A percentile compares a stretch with the other conserved stretches of the same genome.
These are phyloP conservation scores for Huntiella omanensis DNA, from an alignment of 2,329 filamentous ascomycete species.

Conservation along the genomic window DNA sequence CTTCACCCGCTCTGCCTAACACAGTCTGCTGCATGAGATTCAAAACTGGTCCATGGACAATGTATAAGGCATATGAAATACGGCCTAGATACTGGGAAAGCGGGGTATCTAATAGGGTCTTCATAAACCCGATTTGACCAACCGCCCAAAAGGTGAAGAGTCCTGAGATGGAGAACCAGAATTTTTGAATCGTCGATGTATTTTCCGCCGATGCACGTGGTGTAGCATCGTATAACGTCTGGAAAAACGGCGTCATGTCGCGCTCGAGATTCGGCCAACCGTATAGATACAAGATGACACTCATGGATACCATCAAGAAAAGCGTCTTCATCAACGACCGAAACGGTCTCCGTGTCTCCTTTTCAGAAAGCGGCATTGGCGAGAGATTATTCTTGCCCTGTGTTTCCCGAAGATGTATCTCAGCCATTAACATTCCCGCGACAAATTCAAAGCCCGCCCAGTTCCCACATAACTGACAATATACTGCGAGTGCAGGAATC, in stretches of 20 bases:
- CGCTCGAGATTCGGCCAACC: slow-evolving; percentile 10
- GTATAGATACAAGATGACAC: slow-evolving; percentile 19
- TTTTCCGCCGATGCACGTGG: slow-evolving; percentile 28
- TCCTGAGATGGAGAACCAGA: slow-evolving; percentile 36
- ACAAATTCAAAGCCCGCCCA: slow-evolving; percentile 22
- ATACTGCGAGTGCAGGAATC: slow-evolving; percentile 23
- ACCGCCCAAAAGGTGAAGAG: slow-evolving; percentile 32
- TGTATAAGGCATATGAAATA: slow-evolving; percentile 41
- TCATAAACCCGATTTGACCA: slow-evolving; percentile 27
- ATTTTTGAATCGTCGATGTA: slow-evolving; percentile 26
- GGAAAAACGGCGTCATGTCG: slow-evolving; percentile 10
- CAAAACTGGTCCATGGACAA: slow-evolving; percentile 27
- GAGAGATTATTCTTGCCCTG: slow-evolving; percentile 3
- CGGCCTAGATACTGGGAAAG: slow-evolving; percentile 38
- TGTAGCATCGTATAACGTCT: slow-evolving; percentile 32
- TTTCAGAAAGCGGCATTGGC: slow-evolving; percentile 4
- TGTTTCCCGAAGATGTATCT: slow-evolving; percentile 29
- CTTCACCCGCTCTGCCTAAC: slow-evolving; percentile 5
- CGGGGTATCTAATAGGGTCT: slow-evolving; percentile 29
- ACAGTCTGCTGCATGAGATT: slow-evolving; percentile 7
- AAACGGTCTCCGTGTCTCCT: background rate
- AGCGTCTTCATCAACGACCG: background rate
- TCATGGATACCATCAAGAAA: slow-evolving; percentile 5
- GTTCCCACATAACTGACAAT: slow-evolving; percentile 16
- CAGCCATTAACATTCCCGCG: slow-evolving; percentile 34